phyloP scores from a whole-genome alignment of 768 basidiomycete genomes.

The Paxillus ammoniavirescens region DNA sequence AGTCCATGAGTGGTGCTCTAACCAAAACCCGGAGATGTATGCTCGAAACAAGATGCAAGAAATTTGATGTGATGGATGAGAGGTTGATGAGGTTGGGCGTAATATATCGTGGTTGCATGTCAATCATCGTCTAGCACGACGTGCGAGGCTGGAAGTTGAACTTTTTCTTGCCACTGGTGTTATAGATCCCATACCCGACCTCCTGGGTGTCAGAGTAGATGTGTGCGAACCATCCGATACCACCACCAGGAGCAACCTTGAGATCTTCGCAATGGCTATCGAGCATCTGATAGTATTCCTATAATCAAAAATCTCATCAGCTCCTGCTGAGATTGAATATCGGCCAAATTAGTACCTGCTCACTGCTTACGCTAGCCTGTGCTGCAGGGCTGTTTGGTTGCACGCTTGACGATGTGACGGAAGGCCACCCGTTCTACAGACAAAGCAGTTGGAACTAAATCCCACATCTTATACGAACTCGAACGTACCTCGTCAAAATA shows the following conservation, averaged over 20 bases:
- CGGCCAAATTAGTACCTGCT: conserved; percentile 43
- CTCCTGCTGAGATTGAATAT: not conserved
- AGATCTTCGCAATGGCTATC: conserved; percentile 63
- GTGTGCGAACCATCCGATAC: conserved; percentile 81
- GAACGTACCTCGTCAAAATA: conserved; percentile 61
- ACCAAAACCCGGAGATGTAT: conserved; percentile 46
- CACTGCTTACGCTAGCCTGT: conserved; percentile 59
- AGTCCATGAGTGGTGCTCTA: conserved; percentile 98
- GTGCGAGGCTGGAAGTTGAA: conserved; percentile 66
- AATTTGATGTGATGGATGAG: not conserved
- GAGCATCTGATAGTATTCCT: conserved; percentile 59
- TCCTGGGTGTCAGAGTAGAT: conserved; percentile 67
- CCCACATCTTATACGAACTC: not conserved
- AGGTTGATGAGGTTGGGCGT: not conserved
- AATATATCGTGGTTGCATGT: not conserved
- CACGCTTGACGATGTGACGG: conserved; percentile 56
- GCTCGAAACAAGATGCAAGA: not conserved
- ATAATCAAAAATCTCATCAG: conserved; percentile 1
- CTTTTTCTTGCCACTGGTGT: conserved; percentile 47
- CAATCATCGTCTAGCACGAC: conserved; percentile 42
- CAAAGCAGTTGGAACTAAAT: not conserved
- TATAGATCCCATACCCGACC: conserved; percentile 72
- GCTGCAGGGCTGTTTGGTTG: conserved; percentile 64
- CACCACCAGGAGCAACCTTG: conserved; percentile 57
- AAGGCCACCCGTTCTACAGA: conserved; percentile 78